phyloP scores from a whole-genome alignment of 352 stramenopile genomes.

The Aphanomyces euteiches region DNA sequence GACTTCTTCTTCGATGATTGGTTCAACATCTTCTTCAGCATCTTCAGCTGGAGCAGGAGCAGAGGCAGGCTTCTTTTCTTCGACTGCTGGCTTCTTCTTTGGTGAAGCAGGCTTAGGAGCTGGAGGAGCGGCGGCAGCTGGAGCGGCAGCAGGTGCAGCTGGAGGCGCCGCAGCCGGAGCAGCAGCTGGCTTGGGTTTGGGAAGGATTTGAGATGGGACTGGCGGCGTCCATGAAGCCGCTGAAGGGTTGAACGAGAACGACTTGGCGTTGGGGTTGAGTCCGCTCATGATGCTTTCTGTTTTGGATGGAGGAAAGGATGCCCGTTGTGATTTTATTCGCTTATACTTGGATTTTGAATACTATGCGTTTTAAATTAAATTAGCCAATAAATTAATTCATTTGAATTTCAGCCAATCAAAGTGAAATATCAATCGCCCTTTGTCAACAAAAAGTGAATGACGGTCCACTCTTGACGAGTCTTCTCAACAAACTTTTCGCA shows the following conservation, averaged over 20 bases:
- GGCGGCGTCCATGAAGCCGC: constrained; percentile 61
- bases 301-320: neutral
- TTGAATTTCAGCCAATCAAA: too few relatives aligned
- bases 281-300: constrained; percentile 17
- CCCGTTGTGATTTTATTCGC: too few relatives aligned
- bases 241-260: constrained; percentile 76
- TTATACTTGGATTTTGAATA: too few relatives aligned
- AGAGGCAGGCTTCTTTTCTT: constrained; percentile 18
- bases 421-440: too few relatives aligned
- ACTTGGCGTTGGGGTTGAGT: constrained; percentile 57
- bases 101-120: constrained; percentile 29
- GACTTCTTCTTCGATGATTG: constrained; percentile 51
- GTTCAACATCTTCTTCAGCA: constrained; percentile 44
- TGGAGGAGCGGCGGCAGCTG: constrained; percentile 13
- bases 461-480: too few relatives aligned
- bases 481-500: too few relatives aligned
- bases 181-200: constrained; percentile 18
- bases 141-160: constrained; percentile 34
- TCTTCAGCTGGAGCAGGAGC: constrained; percentile 23
- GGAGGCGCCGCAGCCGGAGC: constrained; percentile 42
- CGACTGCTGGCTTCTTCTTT: neutral
- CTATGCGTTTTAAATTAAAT: too few relatives aligned
- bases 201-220: constrained; percentile 15
- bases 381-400: too few relatives aligned
- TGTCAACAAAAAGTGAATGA: too few relatives aligned